Conservation (phyloP, 345 rosid species). For the Luvunga scandens region DNA sequence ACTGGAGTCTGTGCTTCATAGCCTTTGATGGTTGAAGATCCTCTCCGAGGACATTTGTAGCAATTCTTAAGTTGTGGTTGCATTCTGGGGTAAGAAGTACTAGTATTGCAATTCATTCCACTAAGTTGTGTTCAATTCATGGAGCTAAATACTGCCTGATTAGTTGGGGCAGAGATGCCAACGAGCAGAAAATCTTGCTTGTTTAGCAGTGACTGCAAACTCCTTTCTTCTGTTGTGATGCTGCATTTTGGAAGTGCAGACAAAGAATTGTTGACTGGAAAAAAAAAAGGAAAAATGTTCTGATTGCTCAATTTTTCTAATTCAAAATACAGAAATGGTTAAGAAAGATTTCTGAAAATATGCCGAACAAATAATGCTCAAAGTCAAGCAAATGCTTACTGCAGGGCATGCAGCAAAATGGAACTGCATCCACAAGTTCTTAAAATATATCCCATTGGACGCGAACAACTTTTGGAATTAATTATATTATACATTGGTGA, state of each 20-base stretch:
- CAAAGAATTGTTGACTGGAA: no score
- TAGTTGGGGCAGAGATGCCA: neutral
- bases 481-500: neutral
- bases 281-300: no score
- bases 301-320: no score
- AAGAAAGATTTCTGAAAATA: no score
- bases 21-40: neutral
- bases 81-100: neutral
- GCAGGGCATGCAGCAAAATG: no score
- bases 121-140: neutral
- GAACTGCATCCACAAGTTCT: neutral
- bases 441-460: no score
- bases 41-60: constrained; percentile 20
- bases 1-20: neutral
- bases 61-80: neutral
- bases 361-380: no score
- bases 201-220: neutral
- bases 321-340: no score
- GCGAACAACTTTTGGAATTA: neutral
- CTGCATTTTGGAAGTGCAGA: neutral
- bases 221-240: constrained; percentile 1
- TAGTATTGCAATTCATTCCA: neutral
- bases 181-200: neutral
- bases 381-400: no score
- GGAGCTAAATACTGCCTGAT: neutral